Base-by-base conservation (phyloP, 352 stramenopile species). In the Phytophthora quininea region DNA sequence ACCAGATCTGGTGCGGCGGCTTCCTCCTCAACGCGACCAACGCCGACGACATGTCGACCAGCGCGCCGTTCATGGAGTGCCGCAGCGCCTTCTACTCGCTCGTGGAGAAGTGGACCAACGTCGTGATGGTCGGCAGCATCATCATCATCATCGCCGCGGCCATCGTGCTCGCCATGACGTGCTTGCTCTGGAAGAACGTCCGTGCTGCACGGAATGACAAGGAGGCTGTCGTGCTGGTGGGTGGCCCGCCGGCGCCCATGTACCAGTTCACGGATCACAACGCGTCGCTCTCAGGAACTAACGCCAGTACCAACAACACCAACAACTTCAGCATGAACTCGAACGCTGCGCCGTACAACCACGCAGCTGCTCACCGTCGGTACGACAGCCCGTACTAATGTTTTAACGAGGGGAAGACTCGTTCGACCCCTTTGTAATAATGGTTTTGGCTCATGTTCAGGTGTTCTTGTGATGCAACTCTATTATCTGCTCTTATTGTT, bases 1-100 rank as follows among this genome's bases (percentile, higher is more conserved):
- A 91, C 56, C 77, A 90, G 67, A 27, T 81, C 56, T 96, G 86
- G 86, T 96, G 88, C 49, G 81, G 80, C 45, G 54, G 67, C 19
- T 90, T 93, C 63, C 67, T 96, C 54, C 54, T 90, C 35, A 82
- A 76, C 55, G 67, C 73, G 4, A 89, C 77, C 10, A 49, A 43
- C 5, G 74, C 66, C 12, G 76, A 80, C 55, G 70, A 77, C 38
- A 81, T 79, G 69, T 76, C 64, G 8, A 71, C 40, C 11, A 79
- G 47, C 19, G 73, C 85, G 9, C 86, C 86, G 7, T 95, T 92
- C 80, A 70, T 82, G 47, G 73, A 86, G 54, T 95, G 88, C 52
- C 85, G 85, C 57, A 51, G 58, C 9, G 60, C 73, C 2, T 89
- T 93, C 56, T 86, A 92, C 38, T 54, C 76, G 4, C 74, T 95